phyloP scores from a whole-genome alignment of 2,329 filamentous ascomycete genomes.

The Scytalidium sp. region DNA sequence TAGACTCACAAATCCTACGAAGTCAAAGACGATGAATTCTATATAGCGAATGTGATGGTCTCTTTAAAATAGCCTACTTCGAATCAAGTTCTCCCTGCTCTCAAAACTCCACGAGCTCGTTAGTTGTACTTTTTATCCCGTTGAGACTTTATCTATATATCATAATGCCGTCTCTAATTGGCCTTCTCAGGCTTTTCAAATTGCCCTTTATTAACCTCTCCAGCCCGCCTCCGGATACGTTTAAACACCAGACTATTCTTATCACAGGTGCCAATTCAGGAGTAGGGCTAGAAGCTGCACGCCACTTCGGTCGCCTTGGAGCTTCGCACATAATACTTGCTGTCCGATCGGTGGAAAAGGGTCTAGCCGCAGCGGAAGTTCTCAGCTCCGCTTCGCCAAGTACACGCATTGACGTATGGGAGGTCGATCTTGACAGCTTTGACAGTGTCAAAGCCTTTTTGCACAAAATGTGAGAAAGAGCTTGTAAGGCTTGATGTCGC shows the following conservation, averaged over 20 bases:
- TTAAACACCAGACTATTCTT: conserved; percentile 35
- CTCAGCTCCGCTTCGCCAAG: conserved; percentile 19
- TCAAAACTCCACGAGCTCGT: no score
- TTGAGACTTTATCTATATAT: no score
- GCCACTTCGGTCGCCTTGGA: conserved; percentile 33
- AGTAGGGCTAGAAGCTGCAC: conserved; percentile 37
- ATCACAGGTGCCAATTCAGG: conserved; percentile 43
- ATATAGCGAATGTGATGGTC: no score
- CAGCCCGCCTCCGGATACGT: neutral
- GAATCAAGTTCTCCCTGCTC: no score
- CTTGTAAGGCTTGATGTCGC: conserved; percentile 3
- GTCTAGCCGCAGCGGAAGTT: conserved; percentile 26
- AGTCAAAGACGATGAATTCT: no score
- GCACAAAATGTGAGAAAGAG: neutral
- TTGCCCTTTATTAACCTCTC: neutral
- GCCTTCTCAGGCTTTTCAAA: neutral
- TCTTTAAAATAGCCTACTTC: no score
- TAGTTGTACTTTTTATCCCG: no score
- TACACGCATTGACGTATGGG: conserved; percentile 15
- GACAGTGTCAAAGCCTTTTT: conserved; percentile 12
- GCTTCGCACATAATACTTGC: conserved; percentile 37
- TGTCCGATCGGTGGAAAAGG: conserved; percentile 33
- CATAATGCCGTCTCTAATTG: neutral
- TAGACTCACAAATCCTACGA: no score
- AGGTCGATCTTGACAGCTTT: conserved; percentile 14